A percentile compares a stretch with the other conserved stretches of the same genome.
These are phyloP conservation scores for Penicillium taxi DNA, from an alignment of 495 filamentous ascomycete genomes.

Conservation along the genomic window DNA sequence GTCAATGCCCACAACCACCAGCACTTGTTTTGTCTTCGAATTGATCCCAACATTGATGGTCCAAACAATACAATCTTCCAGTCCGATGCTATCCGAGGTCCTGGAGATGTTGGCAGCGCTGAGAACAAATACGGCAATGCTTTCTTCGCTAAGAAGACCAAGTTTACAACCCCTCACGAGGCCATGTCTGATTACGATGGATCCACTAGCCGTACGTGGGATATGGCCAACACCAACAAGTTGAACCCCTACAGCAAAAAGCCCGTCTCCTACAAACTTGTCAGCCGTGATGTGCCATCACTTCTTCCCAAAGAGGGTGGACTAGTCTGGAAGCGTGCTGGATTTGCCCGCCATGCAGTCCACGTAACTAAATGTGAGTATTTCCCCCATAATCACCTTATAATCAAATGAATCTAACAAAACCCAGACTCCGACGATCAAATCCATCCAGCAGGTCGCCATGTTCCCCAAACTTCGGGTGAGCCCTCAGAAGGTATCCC, in stretches of 20 bases:
- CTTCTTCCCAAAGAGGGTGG: slow-evolving; percentile 79
- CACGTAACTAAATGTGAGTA: slow-evolving; percentile 83
- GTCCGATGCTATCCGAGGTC: slow-evolving; percentile 15
- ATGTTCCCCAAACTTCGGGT: slow-evolving; percentile 89
- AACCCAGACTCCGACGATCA: slow-evolving; percentile 68
- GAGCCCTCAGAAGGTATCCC: slow-evolving; percentile 72
- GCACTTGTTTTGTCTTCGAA: slow-evolving; percentile 87
- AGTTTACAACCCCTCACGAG: slow-evolving; percentile 64
- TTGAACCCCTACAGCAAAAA: slow-evolving; percentile 80
- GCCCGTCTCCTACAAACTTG: slow-evolving; percentile 84
- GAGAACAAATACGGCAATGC: slow-evolving; percentile 92
- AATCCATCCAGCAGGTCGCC: slow-evolving; percentile 84
- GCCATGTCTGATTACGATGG: slow-evolving; percentile 77
- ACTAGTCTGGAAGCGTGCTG: slow-evolving; percentile 88
- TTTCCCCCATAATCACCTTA: neutral
- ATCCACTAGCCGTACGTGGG: slow-evolving; percentile 75
- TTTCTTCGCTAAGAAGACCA: slow-evolving; percentile 87
- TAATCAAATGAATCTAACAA: slow-evolving; percentile 7
- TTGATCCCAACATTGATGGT: slow-evolving; percentile 87
- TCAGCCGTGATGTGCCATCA: slow-evolving; percentile 71
- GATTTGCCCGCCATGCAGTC: slow-evolving; percentile 84
- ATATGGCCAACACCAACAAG: slow-evolving; percentile 79
- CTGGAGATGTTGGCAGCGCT: slow-evolving; percentile 63
- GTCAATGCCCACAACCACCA: slow-evolving; percentile 82
- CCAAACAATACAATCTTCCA: slow-evolving; percentile 44